Evolutionary conservation across 2,329 filamentous ascomycete species (phyloP).

Genomic region (Arthrobotrys megalospora): DNA sequence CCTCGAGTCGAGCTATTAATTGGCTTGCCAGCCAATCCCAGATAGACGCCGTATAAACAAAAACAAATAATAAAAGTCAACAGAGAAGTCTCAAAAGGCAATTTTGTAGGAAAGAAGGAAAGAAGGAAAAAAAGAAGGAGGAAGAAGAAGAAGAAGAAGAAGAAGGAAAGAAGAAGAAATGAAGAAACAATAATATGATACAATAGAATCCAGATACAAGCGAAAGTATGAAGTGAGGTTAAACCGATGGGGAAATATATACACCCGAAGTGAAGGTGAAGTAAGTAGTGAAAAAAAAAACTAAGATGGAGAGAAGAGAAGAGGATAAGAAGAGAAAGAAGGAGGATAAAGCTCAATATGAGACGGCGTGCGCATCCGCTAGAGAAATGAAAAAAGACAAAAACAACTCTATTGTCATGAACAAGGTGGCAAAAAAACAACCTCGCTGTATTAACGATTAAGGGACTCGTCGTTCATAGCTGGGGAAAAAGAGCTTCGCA

Average conservation of each 20-base stretch:
- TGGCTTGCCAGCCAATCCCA: conserved; percentile 28
- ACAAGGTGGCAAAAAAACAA: conserved; percentile 10
- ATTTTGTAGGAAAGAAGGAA: not conserved
- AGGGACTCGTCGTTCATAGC: conserved; percentile 24
- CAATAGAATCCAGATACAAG: conserved; percentile 65
- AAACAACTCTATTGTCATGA: conserved; percentile 27
- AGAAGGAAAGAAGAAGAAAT: conserved; percentile 3
- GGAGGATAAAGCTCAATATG: conserved; percentile 11
- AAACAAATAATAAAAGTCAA: not conserved
- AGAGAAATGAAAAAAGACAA: conserved; percentile 4
- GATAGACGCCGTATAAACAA: conserved; percentile 35
- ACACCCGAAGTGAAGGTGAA: conserved; percentile 56
- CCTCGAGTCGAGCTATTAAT: conserved; percentile 15
- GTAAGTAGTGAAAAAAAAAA: conserved; percentile 45
- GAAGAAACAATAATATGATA: conserved; percentile 62
- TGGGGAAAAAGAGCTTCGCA: conserved; percentile 13
- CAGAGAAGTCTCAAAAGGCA: not conserved
- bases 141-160: conserved; percentile 30
- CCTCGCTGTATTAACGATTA: conserved; percentile 32
- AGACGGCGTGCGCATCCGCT: conserved; percentile 17
- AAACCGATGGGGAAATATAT: conserved; percentile 39
- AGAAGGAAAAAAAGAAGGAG: conserved; percentile 1
- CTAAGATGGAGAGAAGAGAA: conserved; percentile 54
- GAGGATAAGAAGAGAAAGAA: conserved; percentile 76
- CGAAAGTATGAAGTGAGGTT: conserved; percentile 64